phyloP scores from a whole-genome alignment of 306 rosid genomes.

The Dalbergia oliveri region DNA sequence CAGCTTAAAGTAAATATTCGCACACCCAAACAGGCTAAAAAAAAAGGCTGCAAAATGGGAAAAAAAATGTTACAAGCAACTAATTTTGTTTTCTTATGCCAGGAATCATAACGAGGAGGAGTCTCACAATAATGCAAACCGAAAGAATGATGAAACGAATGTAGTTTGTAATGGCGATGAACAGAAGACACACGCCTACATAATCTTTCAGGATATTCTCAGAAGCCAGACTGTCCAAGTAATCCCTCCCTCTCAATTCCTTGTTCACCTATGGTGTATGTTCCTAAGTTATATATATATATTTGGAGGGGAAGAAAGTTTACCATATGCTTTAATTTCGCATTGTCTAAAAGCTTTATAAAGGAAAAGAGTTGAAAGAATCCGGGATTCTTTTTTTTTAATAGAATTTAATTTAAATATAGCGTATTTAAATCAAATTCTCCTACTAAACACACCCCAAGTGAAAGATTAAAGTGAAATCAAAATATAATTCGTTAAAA shows the following conservation, averaged over 20 bases:
- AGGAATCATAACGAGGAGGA: slow-evolving; percentile 59
- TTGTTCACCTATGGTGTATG: slow-evolving; percentile 15
- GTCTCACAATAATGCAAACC: slow-evolving; percentile 35
- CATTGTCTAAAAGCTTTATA: too few relatives aligned
- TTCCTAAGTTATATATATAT: too few relatives aligned
- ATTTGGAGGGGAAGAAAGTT: too few relatives aligned
- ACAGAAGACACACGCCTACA: slow-evolving; percentile 58
- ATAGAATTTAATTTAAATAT: too few relatives aligned
- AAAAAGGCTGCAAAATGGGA: too few relatives aligned
- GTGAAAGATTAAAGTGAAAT: too few relatives aligned
- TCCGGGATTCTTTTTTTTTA: too few relatives aligned
- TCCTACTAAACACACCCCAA: too few relatives aligned
- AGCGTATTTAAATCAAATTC: too few relatives aligned
- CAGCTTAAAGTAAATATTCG: background rate
- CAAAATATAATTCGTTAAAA: too few relatives aligned
- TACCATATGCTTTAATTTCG: too few relatives aligned
- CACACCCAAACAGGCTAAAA: background rate
- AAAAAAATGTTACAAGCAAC: background rate
- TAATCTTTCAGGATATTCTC: slow-evolving; percentile 67
- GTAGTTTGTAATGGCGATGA: slow-evolving; percentile 36
- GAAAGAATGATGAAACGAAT: slow-evolving; percentile 19
- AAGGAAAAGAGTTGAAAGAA: too few relatives aligned
- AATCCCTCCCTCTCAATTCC: slow-evolving; percentile 37
- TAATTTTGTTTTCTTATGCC: slow-evolving; percentile 16
- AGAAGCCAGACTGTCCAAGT: slow-evolving; percentile 40